Evolutionary conservation across 2,329 filamentous ascomycete genomes (phyloP), one percentile per base, ranked within the genome.

Genomic region (Phaeosphaeria sp.): DNA sequence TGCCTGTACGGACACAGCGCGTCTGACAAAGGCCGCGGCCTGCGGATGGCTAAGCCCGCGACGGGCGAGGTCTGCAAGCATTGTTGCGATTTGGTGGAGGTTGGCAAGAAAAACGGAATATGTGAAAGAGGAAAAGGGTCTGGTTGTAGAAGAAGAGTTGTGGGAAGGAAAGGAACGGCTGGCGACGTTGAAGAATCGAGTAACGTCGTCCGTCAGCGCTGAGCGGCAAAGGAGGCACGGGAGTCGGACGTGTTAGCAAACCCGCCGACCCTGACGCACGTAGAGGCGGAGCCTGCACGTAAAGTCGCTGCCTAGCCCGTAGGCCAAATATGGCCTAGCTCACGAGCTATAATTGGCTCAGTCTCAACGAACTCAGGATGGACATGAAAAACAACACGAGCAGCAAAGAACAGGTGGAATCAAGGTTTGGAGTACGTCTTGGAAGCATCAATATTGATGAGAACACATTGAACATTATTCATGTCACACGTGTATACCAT

Each of bases 31-130:
- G 46, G 57, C 51, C 40, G 60, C 56, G 15, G 67, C 61, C n/a
- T 63, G 49, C 27, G 66, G 64, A 51, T 74, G 70, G 49, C 71
- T 60, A 13, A 76, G 43, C 45, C 68, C 72, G 39, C 75, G 74
- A 50, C 72, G 72, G 51, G 69, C 67, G 54, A 71, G 61, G 59
- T 74, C 68, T 30, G 63, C 51, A 58, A 76, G 53, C 65, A 75
- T 69, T 43, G 52, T 64, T 22, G 47, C 47, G n/a, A 33, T 3
- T 24, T 20, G 27, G 18, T 11, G 21, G 6, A 20, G 17, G 18
- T 18, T n/a, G 39, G 40, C 46, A 11, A 27, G 33, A 15, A 36
- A 43, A 55, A 49, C 15, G 45, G 47, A 53, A 39, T 17, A 49
- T 24, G 17, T 30, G 53, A 46, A 39, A 51, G 49, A 33, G 55